Conservation (phyloP, 2,329 filamentous ascomycete genomes). For the Alternaria angustiovoidea region DNA sequence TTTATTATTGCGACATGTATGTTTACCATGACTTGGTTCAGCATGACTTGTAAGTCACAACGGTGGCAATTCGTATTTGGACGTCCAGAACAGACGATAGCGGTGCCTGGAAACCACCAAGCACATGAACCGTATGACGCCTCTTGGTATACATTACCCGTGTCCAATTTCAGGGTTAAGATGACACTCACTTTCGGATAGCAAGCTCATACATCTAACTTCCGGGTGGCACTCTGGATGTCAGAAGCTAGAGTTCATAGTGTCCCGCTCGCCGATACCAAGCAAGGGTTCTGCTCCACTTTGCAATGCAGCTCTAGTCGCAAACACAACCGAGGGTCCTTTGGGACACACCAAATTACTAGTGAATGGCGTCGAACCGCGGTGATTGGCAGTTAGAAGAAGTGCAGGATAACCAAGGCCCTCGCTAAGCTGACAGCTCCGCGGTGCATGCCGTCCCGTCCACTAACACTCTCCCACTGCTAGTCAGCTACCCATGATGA, state of each 20-base stretch:
- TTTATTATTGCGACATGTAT: not conserved
- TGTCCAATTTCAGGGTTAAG: not conserved
- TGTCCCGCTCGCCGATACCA: not conserved
- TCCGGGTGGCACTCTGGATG: conserved; percentile 9
- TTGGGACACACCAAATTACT: not conserved
- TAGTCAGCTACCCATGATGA: conserved; percentile 8
- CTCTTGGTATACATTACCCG: not conserved
- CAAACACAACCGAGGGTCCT: not conserved
- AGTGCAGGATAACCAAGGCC: not conserved
- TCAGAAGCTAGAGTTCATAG: conserved; percentile 1
- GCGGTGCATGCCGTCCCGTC: conserved; percentile 8
- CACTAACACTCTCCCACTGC: not conserved
- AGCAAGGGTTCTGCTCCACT: not conserved
- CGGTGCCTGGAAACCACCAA: not conserved
- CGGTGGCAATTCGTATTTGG: not conserved
- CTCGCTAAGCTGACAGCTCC: conserved; percentile 2
- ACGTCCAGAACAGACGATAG: not conserved
- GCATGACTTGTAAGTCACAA: not conserved
- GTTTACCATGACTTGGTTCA: not conserved
- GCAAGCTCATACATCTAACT: not conserved
- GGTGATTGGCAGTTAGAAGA: conserved; percentile 6
- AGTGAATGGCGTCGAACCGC: not conserved
- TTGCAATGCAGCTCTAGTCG: conserved; percentile 8
- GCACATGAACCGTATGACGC: not conserved
- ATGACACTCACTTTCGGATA: conserved; percentile 1